These are phyloP conservation scores for Tothia fuscella DNA, from an alignment of 2,329 filamentous ascomycete genomes.

Conservation along the genomic window DNA sequence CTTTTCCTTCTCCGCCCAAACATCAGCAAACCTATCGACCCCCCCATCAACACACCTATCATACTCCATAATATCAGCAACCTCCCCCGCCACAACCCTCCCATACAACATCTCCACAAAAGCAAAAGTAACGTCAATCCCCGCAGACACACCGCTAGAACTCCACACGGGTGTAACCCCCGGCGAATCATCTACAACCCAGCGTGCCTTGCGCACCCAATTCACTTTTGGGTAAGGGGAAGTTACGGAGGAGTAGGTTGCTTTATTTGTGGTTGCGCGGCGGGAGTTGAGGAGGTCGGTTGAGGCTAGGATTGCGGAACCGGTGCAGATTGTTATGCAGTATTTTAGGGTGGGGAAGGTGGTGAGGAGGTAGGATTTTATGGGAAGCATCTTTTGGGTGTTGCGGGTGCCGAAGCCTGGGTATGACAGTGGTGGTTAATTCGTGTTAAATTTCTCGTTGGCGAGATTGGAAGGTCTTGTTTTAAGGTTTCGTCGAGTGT, in stretches of 20 bases:
- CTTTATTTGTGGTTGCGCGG: slow-evolving; percentile 56
- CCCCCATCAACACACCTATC: not conserved
- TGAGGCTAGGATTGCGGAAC: slow-evolving; percentile 44
- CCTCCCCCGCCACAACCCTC: not conserved
- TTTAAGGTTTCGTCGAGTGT: too few relatives aligned
- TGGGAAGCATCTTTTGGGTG: not conserved
- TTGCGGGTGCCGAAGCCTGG: not conserved
- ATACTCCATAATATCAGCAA: not conserved
- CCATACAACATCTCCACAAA: not conserved
- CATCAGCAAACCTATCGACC: not conserved
- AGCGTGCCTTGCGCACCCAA: slow-evolving; percentile 52
- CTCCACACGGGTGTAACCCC: slow-evolving; percentile 47
- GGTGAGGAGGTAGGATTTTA: slow-evolving; percentile 28
- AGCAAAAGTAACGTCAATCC: slow-evolving; percentile 23
- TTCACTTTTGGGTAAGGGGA: slow-evolving; percentile 38
- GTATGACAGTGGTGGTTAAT: not conserved
- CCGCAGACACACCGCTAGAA: slow-evolving; percentile 50
- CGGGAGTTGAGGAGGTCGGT: slow-evolving; percentile 49
- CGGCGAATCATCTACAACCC: slow-evolving; percentile 41
- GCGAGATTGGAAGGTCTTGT: slow-evolving; percentile 21
- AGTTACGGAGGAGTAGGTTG: slow-evolving; percentile 35
- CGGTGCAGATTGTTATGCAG: slow-evolving; percentile 56
- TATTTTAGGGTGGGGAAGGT: slow-evolving; percentile 39
- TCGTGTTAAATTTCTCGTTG: slow-evolving; percentile 27
- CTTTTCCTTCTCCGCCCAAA: too few relatives aligned